phyloP scores from a whole-genome alignment of 148 eudicot genomes.

The Rhododendron simsii region DNA sequence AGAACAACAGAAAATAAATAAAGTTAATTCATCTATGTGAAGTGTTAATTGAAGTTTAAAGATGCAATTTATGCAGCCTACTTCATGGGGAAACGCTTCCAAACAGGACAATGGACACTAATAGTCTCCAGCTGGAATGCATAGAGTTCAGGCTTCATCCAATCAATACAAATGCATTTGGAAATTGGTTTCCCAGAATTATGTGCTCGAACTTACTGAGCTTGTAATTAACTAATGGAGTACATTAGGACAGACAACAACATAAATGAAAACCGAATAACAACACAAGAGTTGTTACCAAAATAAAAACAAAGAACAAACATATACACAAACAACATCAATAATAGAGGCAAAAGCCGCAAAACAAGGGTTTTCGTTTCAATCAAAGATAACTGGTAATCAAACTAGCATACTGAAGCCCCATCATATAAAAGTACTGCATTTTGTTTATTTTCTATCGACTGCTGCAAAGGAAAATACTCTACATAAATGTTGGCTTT shows the following conservation, averaged over 20 bases:
- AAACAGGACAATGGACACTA: not conserved
- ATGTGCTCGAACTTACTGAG: not conserved
- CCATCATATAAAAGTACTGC: not conserved
- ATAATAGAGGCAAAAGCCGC: not conserved
- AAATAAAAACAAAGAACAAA: not conserved
- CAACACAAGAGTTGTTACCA: not conserved
- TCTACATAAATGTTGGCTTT: not conserved
- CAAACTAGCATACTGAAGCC: not conserved
- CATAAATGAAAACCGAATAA: not conserved
- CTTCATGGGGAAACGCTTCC: not conserved
- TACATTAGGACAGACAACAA: not conserved
- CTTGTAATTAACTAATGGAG: not conserved
- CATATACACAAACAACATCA: not conserved
- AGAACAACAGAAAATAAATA: conserved; percentile 1
- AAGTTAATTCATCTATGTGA: not conserved
- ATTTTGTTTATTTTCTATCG: not conserved
- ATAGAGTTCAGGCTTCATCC: not conserved
- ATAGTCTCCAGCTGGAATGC: not conserved
- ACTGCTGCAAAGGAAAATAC: not conserved
- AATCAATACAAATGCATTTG: not conserved
- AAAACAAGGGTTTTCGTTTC: not conserved
- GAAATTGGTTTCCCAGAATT: not conserved
- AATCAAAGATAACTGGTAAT: not conserved
- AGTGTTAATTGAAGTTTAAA: not conserved
- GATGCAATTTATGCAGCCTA: conserved; percentile 7